Evolutionary conservation across 257 asterid genomes (phyloP).

Genomic region (Penstemon barbatus): DNA sequence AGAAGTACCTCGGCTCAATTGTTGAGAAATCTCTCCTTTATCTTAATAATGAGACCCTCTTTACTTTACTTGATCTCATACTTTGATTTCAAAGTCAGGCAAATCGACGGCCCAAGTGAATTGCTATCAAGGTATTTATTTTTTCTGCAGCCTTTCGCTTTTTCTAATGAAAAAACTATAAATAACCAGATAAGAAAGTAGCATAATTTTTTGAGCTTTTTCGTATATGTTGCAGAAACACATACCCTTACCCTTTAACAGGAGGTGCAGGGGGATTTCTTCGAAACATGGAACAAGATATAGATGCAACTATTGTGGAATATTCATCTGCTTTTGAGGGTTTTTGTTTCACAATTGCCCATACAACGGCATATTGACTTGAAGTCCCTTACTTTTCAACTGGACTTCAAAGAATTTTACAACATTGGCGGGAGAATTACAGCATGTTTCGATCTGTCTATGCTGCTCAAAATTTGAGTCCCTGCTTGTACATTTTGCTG

Average conservation of each 20-base stretch:
- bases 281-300: conserved; percentile 67
- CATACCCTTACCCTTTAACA: conserved; percentile 64
- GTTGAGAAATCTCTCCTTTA: conserved; percentile 93
- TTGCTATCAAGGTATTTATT: conserved; percentile 79
- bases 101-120: conserved; percentile 86
- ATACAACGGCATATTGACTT: conserved; percentile 81
- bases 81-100: conserved; percentile 81
- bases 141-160: conserved; percentile 1
- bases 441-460: too few relatives aligned
- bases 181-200: too few relatives aligned
- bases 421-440: conserved; percentile 40
- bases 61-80: conserved; percentile 82
- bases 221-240: conserved; percentile 50
- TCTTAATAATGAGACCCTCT: conserved; percentile 73
- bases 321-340: conserved; percentile 82
- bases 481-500: too few relatives aligned
- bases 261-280: conserved; percentile 80
- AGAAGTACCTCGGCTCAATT: conserved; percentile 78
- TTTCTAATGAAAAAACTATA: too few relatives aligned
- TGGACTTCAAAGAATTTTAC: conserved; percentile 92
- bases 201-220: too few relatives aligned
- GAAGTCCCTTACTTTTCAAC: conserved; percentile 90
- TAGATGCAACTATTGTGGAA: conserved; percentile 75
- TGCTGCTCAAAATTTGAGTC: too few relatives aligned
- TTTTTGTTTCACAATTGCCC: conserved; percentile 84